Conservation (phyloP, 2,329 filamentous ascomycete genomes). For the Fusarium sp. region DNA sequence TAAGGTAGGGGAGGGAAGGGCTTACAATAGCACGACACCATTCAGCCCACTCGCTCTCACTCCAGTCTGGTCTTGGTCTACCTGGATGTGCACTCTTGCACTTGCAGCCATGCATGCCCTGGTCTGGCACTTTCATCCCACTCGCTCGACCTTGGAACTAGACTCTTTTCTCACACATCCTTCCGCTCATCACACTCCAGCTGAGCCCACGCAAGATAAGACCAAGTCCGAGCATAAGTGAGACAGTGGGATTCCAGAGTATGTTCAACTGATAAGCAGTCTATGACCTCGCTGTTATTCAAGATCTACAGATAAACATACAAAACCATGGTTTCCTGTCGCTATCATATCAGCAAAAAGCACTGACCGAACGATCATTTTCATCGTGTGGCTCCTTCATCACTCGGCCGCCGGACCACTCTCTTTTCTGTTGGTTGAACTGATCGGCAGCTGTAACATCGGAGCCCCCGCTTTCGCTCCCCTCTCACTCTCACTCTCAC, state of each 20-base stretch:
- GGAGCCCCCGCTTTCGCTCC: conserved; percentile 34
- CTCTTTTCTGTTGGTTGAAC: conserved; percentile 16
- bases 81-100: not conserved
- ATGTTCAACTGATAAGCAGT: conserved; percentile 29
- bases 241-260: conserved; percentile 20
- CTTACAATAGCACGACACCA: not conserved
- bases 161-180: conserved; percentile 20
- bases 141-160: conserved; percentile 31
- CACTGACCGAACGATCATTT: not conserved
- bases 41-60: conserved; percentile 28
- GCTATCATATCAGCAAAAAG: not conserved
- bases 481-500: conserved; percentile 16
- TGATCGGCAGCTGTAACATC: conserved; percentile 37
- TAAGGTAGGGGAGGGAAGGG: not conserved
- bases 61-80: not conserved
- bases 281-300: not conserved
- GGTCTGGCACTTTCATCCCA: conserved; percentile 31
- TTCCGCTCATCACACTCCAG: conserved; percentile 20
- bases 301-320: conserved; percentile 1
- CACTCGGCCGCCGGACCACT: conserved; percentile 19
- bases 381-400: conserved; percentile 6
- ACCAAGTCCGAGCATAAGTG: not conserved
- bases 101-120: conserved; percentile 35
- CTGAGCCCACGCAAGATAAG: conserved; percentile 11
- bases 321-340: not conserved